Percentiles rank a stretch among this genome's conserved stretches.
Conservation (phyloP, 805 yeast genomes). For the Teunomyces funiuensis region DNA sequence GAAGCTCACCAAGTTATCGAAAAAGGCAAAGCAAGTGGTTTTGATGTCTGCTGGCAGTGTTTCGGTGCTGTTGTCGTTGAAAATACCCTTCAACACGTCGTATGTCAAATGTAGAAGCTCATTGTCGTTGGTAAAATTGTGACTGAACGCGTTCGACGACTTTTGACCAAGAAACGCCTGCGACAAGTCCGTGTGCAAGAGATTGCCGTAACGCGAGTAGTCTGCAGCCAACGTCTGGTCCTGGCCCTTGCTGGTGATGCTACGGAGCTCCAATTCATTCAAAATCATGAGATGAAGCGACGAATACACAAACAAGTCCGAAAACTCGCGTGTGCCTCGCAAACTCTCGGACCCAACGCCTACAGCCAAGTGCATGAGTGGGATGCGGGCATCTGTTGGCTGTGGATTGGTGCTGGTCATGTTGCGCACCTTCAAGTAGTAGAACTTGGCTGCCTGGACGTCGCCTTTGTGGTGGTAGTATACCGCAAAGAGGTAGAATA, state of each 20-base stretch:
- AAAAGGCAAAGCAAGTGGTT: slow-evolving; percentile 15
- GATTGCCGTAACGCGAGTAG: slow-evolving; percentile 12
- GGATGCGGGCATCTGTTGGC: not conserved
- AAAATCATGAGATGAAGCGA: slow-evolving; percentile 28
- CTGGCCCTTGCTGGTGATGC: slow-evolving; percentile 5
- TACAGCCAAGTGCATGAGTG: slow-evolving; percentile 9
- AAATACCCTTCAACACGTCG: slow-evolving; percentile 12
- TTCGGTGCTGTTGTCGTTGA: no score
- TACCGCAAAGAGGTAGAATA: slow-evolving; percentile 41
- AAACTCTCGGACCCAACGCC: slow-evolving; percentile 27
- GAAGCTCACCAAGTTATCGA: slow-evolving; percentile 17
- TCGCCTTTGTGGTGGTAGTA: slow-evolving; percentile 39
- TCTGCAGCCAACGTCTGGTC: slow-evolving; percentile 4
- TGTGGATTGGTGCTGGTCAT: slow-evolving; percentile 7
- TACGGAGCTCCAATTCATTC: slow-evolving; percentile 21
- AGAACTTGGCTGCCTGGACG: slow-evolving; percentile 36
- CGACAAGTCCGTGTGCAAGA: slow-evolving; percentile 15
- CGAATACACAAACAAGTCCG: slow-evolving; percentile 30
- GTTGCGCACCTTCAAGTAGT: slow-evolving; percentile 35
- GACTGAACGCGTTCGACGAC: slow-evolving; percentile 18
- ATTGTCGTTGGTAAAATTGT: slow-evolving; percentile 17
- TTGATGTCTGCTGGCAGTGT: no score
- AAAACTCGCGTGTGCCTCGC: slow-evolving; percentile 18
- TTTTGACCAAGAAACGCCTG: slow-evolving; percentile 13
- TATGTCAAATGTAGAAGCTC: slow-evolving; percentile 16